Evolutionary conservation across 2,329 filamentous ascomycete genomes (phyloP).

Genomic region (Salinomyces thailandicus): DNA sequence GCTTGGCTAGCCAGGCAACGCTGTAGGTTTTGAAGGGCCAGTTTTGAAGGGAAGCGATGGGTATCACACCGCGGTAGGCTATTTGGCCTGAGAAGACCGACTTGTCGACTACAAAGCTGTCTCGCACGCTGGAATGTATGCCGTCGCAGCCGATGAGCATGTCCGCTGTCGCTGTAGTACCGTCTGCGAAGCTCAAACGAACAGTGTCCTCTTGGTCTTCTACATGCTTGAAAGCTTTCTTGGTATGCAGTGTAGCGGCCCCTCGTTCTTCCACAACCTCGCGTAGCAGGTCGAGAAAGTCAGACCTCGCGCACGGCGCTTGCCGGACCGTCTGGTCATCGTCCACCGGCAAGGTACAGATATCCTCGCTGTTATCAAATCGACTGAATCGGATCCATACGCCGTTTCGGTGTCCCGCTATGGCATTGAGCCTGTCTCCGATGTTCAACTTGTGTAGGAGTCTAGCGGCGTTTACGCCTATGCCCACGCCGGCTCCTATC

Average conservation of each 20-base stretch:
- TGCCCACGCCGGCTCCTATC: conserved; percentile 28
- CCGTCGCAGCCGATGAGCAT: conserved; percentile 15
- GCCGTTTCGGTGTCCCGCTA: conserved; percentile 23
- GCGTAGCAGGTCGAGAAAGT: conserved; percentile 20
- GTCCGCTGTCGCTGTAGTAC: conserved; percentile 8
- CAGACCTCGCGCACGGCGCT: conserved; percentile 17
- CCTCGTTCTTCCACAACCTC: conserved; percentile 12
- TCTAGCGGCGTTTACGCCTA: conserved; percentile 28
- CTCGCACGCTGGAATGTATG: conserved; percentile 14
- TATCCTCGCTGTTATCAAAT: conserved; percentile 27
- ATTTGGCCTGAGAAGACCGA: conserved; percentile 44
- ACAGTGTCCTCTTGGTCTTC: conserved; percentile 18
- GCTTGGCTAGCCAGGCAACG: conserved; percentile 25
- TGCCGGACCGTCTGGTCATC: conserved; percentile 16
- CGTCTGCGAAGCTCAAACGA: conserved; percentile 13
- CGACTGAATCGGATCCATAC: conserved; percentile 29
- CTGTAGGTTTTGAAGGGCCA: conserved; percentile 15
- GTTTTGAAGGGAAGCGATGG: conserved; percentile 6
- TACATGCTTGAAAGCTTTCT: conserved; percentile 16
- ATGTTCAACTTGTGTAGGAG: conserved; percentile 27
- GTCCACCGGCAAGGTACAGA: conserved; percentile 21
- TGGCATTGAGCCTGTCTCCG: conserved; percentile 20
- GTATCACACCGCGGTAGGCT: conserved; percentile 28
- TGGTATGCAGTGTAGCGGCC: conserved; percentile 20
- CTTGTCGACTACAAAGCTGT: conserved; percentile 39